A percentile compares a stretch with the other conserved stretches of the same genome.
phyloP scores from a whole-genome alignment of 148 eudicot species.

The Drosera capensis region DNA sequence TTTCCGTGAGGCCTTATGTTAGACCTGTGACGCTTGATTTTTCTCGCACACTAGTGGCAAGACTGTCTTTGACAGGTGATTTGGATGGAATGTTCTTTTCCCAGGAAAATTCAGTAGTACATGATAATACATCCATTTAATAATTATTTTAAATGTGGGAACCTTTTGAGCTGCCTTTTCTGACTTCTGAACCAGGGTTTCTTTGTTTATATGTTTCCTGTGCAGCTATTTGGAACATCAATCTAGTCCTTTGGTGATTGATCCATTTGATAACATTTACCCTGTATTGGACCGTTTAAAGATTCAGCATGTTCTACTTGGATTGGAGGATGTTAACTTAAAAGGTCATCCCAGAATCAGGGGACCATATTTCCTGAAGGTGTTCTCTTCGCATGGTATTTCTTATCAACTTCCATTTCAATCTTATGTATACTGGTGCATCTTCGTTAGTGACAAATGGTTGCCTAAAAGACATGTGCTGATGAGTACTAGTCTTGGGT shows the following conservation, averaged over 20 bases:
- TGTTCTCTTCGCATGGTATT: conserved; percentile 10
- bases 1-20: too few relatives aligned
- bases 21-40: too few relatives aligned
- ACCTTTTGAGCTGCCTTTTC: background rate
- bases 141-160: background rate
- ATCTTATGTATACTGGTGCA: background rate
- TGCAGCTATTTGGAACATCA: conserved; percentile 45
- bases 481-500: too few relatives aligned
- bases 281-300: conserved; percentile 72
- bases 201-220: too few relatives aligned
- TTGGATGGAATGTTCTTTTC: too few relatives aligned
- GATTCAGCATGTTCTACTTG: conserved; percentile 59
- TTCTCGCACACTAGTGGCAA: too few relatives aligned
- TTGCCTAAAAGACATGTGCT: too few relatives aligned
- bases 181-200: too few relatives aligned
- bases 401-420: background rate
- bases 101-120: too few relatives aligned
- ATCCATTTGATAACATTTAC: conserved; percentile 53
- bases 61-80: too few relatives aligned
- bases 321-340: conserved; percentile 37
- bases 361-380: conserved; percentile 72
- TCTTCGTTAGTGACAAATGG: too few relatives aligned
- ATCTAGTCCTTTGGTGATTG: conserved; percentile 50
- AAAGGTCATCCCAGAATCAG: conserved; percentile 46
- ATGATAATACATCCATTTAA: too few relatives aligned